Percentiles rank a stretch among this genome's conserved stretches.
These are phyloP conservation scores for Colletotrichum phormii DNA, from an alignment of 2,329 filamentous ascomycete genomes.

Conservation along the genomic window DNA sequence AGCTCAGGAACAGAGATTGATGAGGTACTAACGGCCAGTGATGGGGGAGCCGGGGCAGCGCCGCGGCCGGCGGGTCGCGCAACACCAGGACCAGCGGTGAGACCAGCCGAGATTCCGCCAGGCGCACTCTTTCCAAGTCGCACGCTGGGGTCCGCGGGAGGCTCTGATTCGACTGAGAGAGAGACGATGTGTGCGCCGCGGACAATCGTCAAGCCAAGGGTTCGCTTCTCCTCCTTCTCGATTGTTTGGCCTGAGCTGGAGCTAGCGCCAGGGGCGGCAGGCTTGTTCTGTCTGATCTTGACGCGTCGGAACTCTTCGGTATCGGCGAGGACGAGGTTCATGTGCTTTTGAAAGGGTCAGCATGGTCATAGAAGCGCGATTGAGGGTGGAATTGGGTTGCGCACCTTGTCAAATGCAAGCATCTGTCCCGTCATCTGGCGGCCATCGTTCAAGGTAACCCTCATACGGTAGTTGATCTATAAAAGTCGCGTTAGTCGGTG, in stretches of 20 bases:
- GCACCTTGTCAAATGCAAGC: conserved; percentile 97
- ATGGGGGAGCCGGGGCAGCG: conserved; percentile 70
- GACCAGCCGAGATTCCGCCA: conserved; percentile 74
- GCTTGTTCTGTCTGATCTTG: conserved; percentile 85
- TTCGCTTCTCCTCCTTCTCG: conserved; percentile 96
- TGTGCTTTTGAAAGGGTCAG: conserved; percentile 72
- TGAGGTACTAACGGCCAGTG: conserved; percentile 74
- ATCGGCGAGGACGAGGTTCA: conserved; percentile 98
- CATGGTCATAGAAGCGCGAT: conserved; percentile 15
- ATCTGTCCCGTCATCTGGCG: conserved; percentile 98
- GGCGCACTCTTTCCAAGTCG: conserved; percentile 83
- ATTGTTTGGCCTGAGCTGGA: conserved; percentile 74
- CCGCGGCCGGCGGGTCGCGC: conserved; percentile 92
- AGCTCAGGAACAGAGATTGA: background rate
- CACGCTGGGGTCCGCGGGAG: conserved; percentile 91
- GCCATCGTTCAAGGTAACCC: conserved; percentile 93
- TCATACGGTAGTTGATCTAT: conserved; percentile 99
- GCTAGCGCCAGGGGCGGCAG: conserved; percentile 71
- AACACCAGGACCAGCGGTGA: conserved; percentile 88
- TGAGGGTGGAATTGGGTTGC: conserved; percentile 15
- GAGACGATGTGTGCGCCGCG: conserved; percentile 96
- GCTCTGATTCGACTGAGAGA: conserved; percentile 93
- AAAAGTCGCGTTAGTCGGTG: background rate
- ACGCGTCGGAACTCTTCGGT: conserved; percentile 97
- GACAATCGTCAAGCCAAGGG: conserved; percentile 93